These are phyloP conservation scores for Xylaria sp. DNA, from an alignment of 2,329 filamentous ascomycete genomes.

Conservation along the genomic window DNA sequence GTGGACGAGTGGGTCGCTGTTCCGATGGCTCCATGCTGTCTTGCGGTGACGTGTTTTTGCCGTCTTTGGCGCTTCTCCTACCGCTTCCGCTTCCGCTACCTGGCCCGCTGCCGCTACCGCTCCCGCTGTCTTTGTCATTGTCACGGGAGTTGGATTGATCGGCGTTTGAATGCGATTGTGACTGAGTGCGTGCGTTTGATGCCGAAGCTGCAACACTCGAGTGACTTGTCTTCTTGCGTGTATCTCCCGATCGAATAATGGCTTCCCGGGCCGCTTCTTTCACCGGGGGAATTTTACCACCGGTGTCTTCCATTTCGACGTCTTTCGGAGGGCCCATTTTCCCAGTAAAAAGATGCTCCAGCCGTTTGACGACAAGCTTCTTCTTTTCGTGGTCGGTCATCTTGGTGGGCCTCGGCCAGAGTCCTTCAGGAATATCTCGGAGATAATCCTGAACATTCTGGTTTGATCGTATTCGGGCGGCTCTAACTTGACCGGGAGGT, in stretches of 20 bases:
- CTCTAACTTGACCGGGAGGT: slow-evolving; percentile 48
- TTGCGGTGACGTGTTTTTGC: slow-evolving; percentile 52
- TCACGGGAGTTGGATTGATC: slow-evolving; percentile 59
- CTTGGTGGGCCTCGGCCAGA: slow-evolving; percentile 68
- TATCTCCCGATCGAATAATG: slow-evolving; percentile 54
- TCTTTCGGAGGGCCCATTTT: slow-evolving; percentile 59
- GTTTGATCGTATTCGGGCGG: slow-evolving; percentile 56
- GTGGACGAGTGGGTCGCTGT: slow-evolving; percentile 79
- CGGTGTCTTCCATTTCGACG: slow-evolving; percentile 41
- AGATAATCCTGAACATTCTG: slow-evolving; percentile 76
- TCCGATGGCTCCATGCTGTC: slow-evolving; percentile 60
- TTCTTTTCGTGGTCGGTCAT: slow-evolving; percentile 81
- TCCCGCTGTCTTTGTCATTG: slow-evolving; percentile 44
- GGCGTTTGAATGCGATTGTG: slow-evolving; percentile 54
- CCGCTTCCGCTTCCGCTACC: slow-evolving; percentile 19
- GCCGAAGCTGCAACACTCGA: slow-evolving; percentile 58
- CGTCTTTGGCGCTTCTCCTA: slow-evolving; percentile 39
- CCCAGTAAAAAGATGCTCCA: slow-evolving; percentile 86
- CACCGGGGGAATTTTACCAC: slow-evolving; percentile 20
- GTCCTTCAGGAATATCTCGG: slow-evolving; percentile 75
- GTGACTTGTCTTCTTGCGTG: slow-evolving; percentile 52
- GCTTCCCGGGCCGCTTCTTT: slow-evolving; percentile 60
- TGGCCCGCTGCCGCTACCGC: slow-evolving; percentile 13
- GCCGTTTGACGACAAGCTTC: slow-evolving; percentile 76
- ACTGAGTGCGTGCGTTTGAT: slow-evolving; percentile 55